Base-by-base conservation (phyloP, 257 asterid species). In the Cinchona pubescens region DNA sequence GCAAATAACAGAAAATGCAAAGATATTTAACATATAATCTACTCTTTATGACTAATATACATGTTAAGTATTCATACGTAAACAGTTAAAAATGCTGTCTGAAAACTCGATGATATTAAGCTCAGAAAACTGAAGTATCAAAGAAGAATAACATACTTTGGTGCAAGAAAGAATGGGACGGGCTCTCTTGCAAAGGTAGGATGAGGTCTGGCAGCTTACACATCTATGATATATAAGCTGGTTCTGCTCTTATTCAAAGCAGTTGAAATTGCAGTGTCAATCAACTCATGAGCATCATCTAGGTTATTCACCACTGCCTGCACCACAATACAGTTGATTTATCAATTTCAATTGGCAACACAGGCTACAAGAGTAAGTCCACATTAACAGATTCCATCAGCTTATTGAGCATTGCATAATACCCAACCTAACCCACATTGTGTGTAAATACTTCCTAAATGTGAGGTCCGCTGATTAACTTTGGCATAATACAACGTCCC, bases 191-290 rank as follows among this genome's bases (percentile, higher is more conserved):
- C 84, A 77, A 81, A 81, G 25, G 84, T 81, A 34, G 82, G 79
- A 56, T 81, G 82, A 81, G 79, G 71, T 74, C 79, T 2, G 84
- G 82, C 61, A 81, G 62, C 61, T 81, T 81, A 38, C 84, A 81
- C n/a, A 56, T 82, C 61, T 67, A 81, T 77, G 84, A 79, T 81
- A 81, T 81, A 72, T 81, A 81, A 68, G 48, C 82, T 32, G 84
- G 84, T 75, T 81, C n/a, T 81, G n/a, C 84, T 48, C 35, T 81
- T 79, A 74, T 81, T 81, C 73, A 81, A 6, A 48, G 84, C 84
- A 77, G 84, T 81, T 53, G 84, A 81, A 67, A 81, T 81, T 32
- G 84, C 84, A 67, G 84, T 81, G 69, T 81, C 82, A 68, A 81
- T 81, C 79, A 81, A 68, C 60, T 81, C 82, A 73, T 81, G 84